These are phyloP conservation scores for Lagerstroemia speciosa DNA, from an alignment of 345 rosid species.

Conservation along the genomic window DNA sequence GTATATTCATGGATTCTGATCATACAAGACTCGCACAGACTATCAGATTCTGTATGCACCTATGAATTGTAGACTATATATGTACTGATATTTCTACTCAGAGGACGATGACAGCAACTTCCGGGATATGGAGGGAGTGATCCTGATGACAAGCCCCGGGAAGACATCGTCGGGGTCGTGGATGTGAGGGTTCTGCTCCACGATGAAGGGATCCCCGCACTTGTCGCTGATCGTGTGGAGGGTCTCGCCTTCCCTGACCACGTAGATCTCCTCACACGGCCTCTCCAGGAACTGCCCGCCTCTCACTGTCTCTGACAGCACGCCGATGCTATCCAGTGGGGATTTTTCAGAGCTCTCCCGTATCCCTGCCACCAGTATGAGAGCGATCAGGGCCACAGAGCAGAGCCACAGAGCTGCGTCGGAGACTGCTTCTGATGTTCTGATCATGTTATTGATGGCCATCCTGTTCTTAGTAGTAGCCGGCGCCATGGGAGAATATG, in stretches of 20 bases:
- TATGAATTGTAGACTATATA: no score
- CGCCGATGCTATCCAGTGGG: not conserved
- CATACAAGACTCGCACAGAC: no score
- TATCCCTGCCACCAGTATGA: slow-evolving; percentile 44
- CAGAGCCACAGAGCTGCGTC: slow-evolving; percentile 63
- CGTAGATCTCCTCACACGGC: slow-evolving; percentile 62
- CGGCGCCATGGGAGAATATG: not conserved
- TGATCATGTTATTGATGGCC: slow-evolving; percentile 5
- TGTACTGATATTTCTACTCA: no score
- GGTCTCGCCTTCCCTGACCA: slow-evolving; percentile 62
- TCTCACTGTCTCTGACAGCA: not conserved
- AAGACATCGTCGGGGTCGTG: slow-evolving; percentile 74
- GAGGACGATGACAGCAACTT: not conserved
- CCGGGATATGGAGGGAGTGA: slow-evolving; percentile 26
- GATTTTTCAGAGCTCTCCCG: slow-evolving; percentile 23
- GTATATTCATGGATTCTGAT: no score
- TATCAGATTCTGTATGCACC: no score
- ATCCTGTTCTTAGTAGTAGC: not conserved
- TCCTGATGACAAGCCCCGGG: slow-evolving; percentile 65
- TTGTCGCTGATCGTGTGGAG: slow-evolving; percentile 61
- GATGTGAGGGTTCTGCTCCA: slow-evolving; percentile 72
- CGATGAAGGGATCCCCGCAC: slow-evolving; percentile 70
- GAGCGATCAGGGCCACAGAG: slow-evolving; percentile 34
- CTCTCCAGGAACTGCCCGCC: slow-evolving; percentile 7
- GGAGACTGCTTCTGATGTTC: slow-evolving; percentile 17